A percentile compares a stretch with the other conserved stretches of the same genome.
Conservation (phyloP, 2,329 filamentous ascomycete genomes). For the Aspergillus pseudoglaucus region DNA sequence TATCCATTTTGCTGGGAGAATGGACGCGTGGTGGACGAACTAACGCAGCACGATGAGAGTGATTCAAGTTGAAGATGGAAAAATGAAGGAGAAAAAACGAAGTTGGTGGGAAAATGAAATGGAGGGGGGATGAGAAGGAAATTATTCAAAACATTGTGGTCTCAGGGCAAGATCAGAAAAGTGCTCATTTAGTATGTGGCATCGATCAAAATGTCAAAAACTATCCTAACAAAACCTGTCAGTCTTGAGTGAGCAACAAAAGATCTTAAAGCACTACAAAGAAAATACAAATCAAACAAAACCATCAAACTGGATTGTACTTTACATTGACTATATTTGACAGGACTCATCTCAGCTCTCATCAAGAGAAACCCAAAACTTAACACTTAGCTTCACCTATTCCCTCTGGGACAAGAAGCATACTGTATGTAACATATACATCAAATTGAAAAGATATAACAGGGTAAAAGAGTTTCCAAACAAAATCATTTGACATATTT, state of each 20-base stretch:
- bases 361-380: constrained; percentile 9
- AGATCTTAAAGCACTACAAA: not conserved
- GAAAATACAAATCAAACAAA: not conserved
- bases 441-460: constrained; percentile 6
- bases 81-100: not conserved
- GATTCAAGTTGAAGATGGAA: not conserved
- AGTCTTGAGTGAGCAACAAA: not conserved
- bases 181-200: not conserved
- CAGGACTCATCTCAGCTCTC: constrained; percentile 7
- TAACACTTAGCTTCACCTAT: constrained; percentile 5
- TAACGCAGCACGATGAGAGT: not conserved
- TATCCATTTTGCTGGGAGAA: not conserved
- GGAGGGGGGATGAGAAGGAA: no score
- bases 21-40: not conserved
- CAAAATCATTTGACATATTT: not conserved
- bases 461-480: not conserved
- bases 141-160: not conserved
- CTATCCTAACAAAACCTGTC: not conserved
- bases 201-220: not conserved
- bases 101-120: no score
- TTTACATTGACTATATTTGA: constrained; percentile 10
- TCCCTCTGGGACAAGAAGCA: constrained; percentile 10
- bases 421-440: constrained; percentile 10
- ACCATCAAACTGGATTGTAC: constrained; percentile 2
- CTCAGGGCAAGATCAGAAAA: not conserved